Base-by-base conservation (phyloP, 495 filamentous ascomycete species). In the Pyronema domesticum region DNA sequence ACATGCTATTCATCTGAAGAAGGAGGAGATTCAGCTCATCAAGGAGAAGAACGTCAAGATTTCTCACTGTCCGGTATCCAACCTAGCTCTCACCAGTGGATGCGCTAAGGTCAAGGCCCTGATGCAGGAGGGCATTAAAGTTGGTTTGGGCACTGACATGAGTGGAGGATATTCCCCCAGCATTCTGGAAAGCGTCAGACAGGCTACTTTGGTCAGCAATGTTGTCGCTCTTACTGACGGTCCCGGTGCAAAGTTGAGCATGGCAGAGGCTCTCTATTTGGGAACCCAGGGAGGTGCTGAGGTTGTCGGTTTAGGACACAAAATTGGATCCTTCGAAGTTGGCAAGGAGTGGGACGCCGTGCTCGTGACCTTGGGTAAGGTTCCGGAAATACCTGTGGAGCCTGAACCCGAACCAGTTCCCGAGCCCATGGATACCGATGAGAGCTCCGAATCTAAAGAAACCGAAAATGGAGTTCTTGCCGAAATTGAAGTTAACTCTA, bases 271-370 rank as follows among this genome's bases (percentile, higher is more conserved):
- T n/a, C 62, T 98, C 48, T 95, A 84, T 60, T 72, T 96, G 0
- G 88, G 83, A 0, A 94, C 89, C 14, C 68, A 72, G 15, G 88
- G 88, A 8, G 89, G 88, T 0, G 88, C 89, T 0, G 69, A 76
- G 48, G 84, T 87, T 47, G 72, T 94, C 0, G 83, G 85, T 33
- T 68, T 94, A 50, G 74, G 71, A 18, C 72, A 71, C 6, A 77
- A 71, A 57, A 73, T 94, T 17, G 88, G 88, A 4, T 76, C 68
- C 7, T 94, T 94, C 68, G 84, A 81, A 57, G 75, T 80, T 0
- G 88, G 86, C n/a, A 89, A 79, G 84, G 75, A 84, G 59, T 95
- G 81, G 79, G 88, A 95, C 75, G 86, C 83, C 59, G 82, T 91
- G 70, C 69, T 91, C 59, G 71, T 94, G 40, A 70, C 74, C n/a